phyloP scores from a whole-genome alignment of 2,329 filamentous ascomycete genomes.

The Dothiorella sarmentorum region DNA sequence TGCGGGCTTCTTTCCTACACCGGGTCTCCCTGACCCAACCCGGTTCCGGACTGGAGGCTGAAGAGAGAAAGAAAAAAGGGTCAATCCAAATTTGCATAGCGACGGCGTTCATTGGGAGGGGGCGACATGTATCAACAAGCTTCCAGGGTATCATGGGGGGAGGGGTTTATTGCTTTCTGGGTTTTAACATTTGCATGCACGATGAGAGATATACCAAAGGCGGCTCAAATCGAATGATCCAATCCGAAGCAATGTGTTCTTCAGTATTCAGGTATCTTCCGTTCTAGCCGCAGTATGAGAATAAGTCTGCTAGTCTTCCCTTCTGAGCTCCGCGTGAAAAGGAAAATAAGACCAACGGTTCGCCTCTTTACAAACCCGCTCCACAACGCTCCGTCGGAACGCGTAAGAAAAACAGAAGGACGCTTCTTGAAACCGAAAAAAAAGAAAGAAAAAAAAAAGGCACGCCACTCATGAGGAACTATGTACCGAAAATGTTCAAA shows the following conservation, averaged over 20 bases:
- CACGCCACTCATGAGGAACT: too few species aligned
- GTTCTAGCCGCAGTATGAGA: neutral
- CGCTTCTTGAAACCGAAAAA: neutral
- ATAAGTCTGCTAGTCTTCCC: neutral
- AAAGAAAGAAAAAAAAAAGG: too few species aligned
- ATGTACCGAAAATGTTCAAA: too few species aligned
- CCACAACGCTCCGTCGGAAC: too few species aligned
- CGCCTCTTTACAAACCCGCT: too few species aligned
- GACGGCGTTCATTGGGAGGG: conserved; percentile 14
- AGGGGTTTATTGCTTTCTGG: neutral
- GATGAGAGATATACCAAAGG: conserved; percentile 12
- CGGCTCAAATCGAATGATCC: neutral
- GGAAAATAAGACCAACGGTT: too few species aligned
- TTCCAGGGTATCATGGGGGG: neutral
- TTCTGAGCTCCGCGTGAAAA: neutral
- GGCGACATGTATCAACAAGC: neutral
- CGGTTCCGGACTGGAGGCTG: neutral
- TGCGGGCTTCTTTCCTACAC: neutral
- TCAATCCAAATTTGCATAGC: conserved; percentile 13
- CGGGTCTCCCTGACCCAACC: neutral
- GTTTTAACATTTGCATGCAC: neutral
- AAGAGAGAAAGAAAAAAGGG: too few species aligned
- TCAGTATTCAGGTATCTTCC: neutral
- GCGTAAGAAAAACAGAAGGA: too few species aligned
- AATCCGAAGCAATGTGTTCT: neutral